Evolutionary conservation across 257 asterid genomes (phyloP).

Genomic region (Verbascum thapsus): DNA sequence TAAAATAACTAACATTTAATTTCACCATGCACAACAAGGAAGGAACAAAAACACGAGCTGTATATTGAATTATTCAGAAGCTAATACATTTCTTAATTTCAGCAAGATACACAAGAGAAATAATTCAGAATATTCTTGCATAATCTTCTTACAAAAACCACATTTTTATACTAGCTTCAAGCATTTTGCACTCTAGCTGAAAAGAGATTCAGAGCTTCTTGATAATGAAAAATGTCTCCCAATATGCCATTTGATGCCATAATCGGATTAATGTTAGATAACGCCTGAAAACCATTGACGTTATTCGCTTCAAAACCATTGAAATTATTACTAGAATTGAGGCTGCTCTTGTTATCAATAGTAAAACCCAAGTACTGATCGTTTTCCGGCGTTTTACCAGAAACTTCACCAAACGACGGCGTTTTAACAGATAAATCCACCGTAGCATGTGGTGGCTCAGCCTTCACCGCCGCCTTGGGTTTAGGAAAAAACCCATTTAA

Average conservation of each 20-base stretch:
- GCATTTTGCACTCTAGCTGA: conserved; percentile 35
- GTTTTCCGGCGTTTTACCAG: not conserved
- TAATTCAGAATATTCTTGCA: too few relatives aligned
- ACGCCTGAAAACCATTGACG: conserved; percentile 11
- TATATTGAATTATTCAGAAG: too few relatives aligned
- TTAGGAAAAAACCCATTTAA: conserved; percentile 42
- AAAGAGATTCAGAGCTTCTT: conserved; percentile 35
- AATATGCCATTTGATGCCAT: conserved; percentile 32
- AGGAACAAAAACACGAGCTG: too few relatives aligned
- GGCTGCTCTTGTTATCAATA: not conserved
- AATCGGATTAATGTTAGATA: conserved; percentile 13
- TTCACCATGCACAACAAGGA: too few relatives aligned
- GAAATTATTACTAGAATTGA: not conserved
- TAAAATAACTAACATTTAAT: too few relatives aligned
- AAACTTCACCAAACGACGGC: not conserved
- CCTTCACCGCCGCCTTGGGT: conserved; percentile 29
- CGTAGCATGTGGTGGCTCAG: not conserved
- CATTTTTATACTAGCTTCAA: conserved; percentile 2
- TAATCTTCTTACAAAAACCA: not conserved
- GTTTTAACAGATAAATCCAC: not conserved
- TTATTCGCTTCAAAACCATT: conserved; percentile 14
- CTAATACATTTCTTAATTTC: too few relatives aligned
- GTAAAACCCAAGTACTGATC: conserved; percentile 3
- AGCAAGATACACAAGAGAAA: too few relatives aligned
- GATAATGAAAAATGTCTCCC: conserved; percentile 43